These are phyloP conservation scores for Cardamine occulta DNA, from an alignment of 345 rosid species.

Conservation along the genomic window DNA sequence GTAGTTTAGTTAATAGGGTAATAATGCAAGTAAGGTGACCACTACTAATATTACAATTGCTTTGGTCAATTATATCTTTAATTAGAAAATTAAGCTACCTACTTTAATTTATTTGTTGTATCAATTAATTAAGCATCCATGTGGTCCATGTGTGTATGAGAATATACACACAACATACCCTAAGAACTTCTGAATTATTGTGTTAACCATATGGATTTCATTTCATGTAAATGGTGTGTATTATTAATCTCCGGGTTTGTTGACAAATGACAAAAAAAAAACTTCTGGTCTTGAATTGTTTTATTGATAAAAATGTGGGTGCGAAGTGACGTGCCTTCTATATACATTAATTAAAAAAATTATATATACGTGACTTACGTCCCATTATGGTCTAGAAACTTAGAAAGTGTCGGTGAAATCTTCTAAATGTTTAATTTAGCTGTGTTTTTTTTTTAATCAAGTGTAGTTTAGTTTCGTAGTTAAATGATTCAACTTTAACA, in stretches of 20 bases:
- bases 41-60: constrained; percentile 6
- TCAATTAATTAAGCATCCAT: constrained; percentile 31
- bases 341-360: no score
- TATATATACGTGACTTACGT: neutral
- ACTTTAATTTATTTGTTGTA: neutral
- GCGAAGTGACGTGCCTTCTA: constrained; percentile 14
- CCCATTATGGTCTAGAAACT: constrained; percentile 7
- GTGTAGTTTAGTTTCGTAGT: neutral
- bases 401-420: constrained; percentile 32
- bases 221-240: constrained; percentile 6
- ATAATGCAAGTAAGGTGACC: constrained; percentile 24
- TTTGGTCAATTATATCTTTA: constrained; percentile 21
- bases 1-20: neutral
- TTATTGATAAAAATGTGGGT: constrained; percentile 5
- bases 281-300: neutral
- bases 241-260: constrained; percentile 29
- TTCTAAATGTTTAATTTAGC: neutral
- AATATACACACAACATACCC: constrained; percentile 14
- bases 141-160: constrained; percentile 38
- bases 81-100: constrained; percentile 6
- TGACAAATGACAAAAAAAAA: constrained; percentile 1
- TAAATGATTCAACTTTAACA: constrained; percentile 16
- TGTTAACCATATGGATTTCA: neutral
- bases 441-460: neutral
- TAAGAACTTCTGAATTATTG: constrained; percentile 2